phyloP scores from a whole-genome alignment of 2,329 filamentous ascomycete genomes.

The Coniochaeta hoffmannii region DNA sequence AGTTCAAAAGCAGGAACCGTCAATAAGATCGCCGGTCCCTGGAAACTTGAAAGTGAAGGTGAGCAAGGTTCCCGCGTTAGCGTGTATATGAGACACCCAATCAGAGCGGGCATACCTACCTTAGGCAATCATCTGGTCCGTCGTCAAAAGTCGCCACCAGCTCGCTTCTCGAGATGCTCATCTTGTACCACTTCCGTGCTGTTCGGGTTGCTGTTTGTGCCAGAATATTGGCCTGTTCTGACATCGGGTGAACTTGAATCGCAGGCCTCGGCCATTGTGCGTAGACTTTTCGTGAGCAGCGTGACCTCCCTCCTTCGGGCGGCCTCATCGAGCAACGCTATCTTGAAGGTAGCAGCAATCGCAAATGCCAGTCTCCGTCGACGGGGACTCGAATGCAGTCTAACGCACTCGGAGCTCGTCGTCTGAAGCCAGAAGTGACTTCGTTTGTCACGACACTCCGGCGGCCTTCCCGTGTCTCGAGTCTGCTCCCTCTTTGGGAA shows the following conservation, averaged over 20 bases:
- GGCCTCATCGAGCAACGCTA: too few species aligned
- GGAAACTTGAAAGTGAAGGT: neutral
- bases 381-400: neutral
- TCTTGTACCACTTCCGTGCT: neutral
- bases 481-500: neutral
- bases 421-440: neutral
- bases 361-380: neutral
- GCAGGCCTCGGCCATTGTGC: too few species aligned
- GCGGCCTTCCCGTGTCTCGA: neutral
- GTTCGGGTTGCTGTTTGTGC: neutral
- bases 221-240: neutral
- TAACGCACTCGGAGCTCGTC: neutral
- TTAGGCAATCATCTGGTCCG: neutral
- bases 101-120: neutral
- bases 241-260: too few species aligned
- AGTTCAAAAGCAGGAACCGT: neutral
- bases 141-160: neutral
- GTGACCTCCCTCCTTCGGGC: neutral
- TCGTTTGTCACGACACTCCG: neutral
- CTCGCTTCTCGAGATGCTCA: neutral
- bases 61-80: neutral
- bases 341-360: too few species aligned
- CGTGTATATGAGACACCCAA: neutral
- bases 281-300: too few species aligned
- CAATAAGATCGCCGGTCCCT: neutral